Evolutionary conservation across 225 moss, liverwort and hornwort species (phyloP), one percentile per base, ranked within the genome.

Genomic region (Ulota crispa): DNA sequence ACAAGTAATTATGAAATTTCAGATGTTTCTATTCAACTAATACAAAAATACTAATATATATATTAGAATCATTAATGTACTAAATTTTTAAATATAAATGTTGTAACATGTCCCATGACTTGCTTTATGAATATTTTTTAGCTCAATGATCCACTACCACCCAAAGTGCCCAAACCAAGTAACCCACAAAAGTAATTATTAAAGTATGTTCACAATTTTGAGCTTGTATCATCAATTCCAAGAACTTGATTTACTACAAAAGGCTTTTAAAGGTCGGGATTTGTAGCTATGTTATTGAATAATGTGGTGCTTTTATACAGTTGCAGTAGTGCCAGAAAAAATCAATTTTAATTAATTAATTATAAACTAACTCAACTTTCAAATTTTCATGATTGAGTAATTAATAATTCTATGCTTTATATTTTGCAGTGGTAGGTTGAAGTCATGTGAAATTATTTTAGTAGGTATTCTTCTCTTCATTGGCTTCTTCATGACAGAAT

Each of bases 101-200:
- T 50, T 50, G 1, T 50, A 18, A 6, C 18, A 50, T 50, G 50
- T 16, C 16, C 50, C 6, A 50, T 50, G 4, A 6, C 50, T 50
- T 50, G 50, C 15, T 50, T 50, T 50, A 1, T 50, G 50, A 73
- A 57, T 18, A 57, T 55, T 57, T 5, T 37, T 24, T 16, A 73
- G 73, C 0, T 56, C 0, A 57, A 37, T 73, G 73, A 73, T 73
- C 26, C 0, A 37, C 1, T 16, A 57, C 37, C 6, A 73, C 1
- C 1, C 3, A 56, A 10, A 56, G 0, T 1, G 36, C 0, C 6
- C 18, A 34, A 19, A 37, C 24, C 1, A 1, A 37, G 0, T 24
- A 26, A 26, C 0, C 24, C 1, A 6, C 1, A 24, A 24, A 36
- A 18, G 1, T 26, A 3, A 0, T 24, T 18, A 0, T 24, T 18